A percentile compares a stretch with the other conserved stretches of the same genome.
phyloP scores from a whole-genome alignment of 2,329 filamentous ascomycete species.

The Xylaria sp. region DNA sequence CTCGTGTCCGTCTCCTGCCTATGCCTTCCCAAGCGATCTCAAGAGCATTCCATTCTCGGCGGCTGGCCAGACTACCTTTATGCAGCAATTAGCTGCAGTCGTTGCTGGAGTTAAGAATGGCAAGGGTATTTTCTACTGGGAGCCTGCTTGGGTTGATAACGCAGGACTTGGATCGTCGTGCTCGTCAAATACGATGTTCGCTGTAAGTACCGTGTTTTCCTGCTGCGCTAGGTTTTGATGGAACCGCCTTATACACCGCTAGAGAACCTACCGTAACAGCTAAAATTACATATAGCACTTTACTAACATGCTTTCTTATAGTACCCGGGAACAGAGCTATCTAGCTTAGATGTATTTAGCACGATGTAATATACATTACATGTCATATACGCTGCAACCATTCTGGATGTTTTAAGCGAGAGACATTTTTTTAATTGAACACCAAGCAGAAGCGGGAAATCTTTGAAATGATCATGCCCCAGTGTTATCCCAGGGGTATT shows the following conservation, averaged over 20 bases:
- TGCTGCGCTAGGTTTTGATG: not conserved
- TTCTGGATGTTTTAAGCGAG: not conserved
- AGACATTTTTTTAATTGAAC: conserved; percentile 14
- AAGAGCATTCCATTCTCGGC: conserved; percentile 69
- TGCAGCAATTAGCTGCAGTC: conserved; percentile 68
- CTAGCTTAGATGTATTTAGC: conserved; percentile 67
- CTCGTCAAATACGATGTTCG: conserved; percentile 71
- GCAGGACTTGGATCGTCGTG: conserved; percentile 73
- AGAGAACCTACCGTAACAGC: too few relatives aligned
- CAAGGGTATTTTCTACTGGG: conserved; percentile 77
- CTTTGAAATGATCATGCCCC: conserved; percentile 17
- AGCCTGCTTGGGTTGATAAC: conserved; percentile 77
- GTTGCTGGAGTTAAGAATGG: conserved; percentile 65
- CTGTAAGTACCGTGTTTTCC: conserved; percentile 41
- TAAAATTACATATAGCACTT: not conserved
- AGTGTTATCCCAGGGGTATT: not conserved
- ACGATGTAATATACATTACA: conserved; percentile 60
- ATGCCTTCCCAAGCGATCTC: conserved; percentile 70
- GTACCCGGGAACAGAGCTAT: conserved; percentile 63
- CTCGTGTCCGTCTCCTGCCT: conserved; percentile 67
- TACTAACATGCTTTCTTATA: conserved; percentile 27
- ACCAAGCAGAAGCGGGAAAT: conserved; percentile 11
- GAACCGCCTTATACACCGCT: not conserved
- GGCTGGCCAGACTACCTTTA: conserved; percentile 70
- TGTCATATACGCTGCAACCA: not conserved